phyloP scores from a whole-genome alignment of 1,284 basidiomycete species.

The Hemileia vastatrix region DNA sequence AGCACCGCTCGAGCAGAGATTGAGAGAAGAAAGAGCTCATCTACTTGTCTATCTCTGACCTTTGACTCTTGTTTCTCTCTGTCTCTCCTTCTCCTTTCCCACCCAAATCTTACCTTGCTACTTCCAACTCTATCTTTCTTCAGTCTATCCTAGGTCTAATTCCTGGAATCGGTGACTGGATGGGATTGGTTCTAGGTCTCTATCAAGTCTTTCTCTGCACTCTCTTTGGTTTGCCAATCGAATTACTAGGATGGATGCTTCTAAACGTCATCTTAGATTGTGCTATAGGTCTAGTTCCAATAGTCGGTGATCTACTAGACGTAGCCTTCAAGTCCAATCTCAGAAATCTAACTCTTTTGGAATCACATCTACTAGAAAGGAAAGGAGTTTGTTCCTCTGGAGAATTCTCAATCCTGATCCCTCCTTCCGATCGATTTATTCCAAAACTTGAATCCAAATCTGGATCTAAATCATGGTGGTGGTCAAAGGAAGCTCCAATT shows the following conservation, averaged over 20 bases:
- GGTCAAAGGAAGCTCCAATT: not conserved
- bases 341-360: slow-evolving; percentile 35
- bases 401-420: slow-evolving; percentile 28
- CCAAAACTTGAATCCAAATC: not conserved
- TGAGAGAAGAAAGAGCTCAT: not conserved
- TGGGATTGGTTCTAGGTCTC: slow-evolving; percentile 35
- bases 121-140: not conserved
- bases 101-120: slow-evolving; percentile 25
- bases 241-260: slow-evolving; percentile 34
- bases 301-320: slow-evolving; percentile 40
- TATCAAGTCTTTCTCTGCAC: slow-evolving; percentile 38
- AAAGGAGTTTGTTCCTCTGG: slow-evolving; percentile 28
- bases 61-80: not conserved
- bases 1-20: too few species aligned
- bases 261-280: slow-evolving; percentile 37
- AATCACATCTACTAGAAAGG: slow-evolving; percentile 34
- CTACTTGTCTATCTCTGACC: not conserved
- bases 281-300: slow-evolving; percentile 37
- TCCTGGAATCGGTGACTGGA: slow-evolving; percentile 37
- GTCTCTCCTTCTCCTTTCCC: slow-evolving; percentile 27
- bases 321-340: slow-evolving; percentile 41
- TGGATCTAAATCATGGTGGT: not conserved
- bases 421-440: slow-evolving; percentile 16
- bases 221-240: slow-evolving; percentile 35
- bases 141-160: too few species aligned